These are phyloP conservation scores for Aspergillus affinis DNA, from an alignment of 495 filamentous ascomycete genomes.

Conservation along the genomic window DNA sequence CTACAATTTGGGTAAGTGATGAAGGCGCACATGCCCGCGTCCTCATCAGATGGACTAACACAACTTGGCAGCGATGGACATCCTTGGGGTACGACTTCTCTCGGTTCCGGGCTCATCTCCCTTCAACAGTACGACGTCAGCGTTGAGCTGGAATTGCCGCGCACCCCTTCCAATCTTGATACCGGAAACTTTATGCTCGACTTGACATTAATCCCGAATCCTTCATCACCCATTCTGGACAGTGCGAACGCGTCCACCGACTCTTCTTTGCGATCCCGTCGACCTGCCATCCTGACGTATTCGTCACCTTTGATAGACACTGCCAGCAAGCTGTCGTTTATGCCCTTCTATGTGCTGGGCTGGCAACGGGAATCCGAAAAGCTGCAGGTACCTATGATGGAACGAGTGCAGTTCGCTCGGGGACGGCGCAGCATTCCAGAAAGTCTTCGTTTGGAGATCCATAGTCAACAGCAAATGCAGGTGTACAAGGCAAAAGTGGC, in stretches of 20 bases:
- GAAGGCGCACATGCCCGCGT: background rate
- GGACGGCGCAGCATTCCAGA: constrained; percentile 57
- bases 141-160: constrained; percentile 71
- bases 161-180: constrained; percentile 50
- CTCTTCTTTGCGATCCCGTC: constrained; percentile 46
- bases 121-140: constrained; percentile 64
- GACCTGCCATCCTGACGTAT: constrained; percentile 69
- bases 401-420: constrained; percentile 61
- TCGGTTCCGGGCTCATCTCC: constrained; percentile 42
- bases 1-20: constrained; percentile 73
- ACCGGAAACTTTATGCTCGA: constrained; percentile 93
- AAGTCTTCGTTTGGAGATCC: constrained; percentile 62
- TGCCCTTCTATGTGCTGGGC: constrained; percentile 63
- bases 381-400: constrained; percentile 70
- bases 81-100: constrained; percentile 44
- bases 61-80: constrained; percentile 29
- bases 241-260: constrained; percentile 26
- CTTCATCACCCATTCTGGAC: constrained; percentile 26
- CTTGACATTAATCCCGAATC: constrained; percentile 58
- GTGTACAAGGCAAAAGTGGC: constrained; percentile 68
- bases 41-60: background rate
- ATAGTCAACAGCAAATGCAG: constrained; percentile 64
- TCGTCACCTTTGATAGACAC: constrained; percentile 56
- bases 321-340: constrained; percentile 45
- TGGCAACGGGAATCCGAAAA: constrained; percentile 53